Evolutionary conservation across 768 basidiomycete species (phyloP).

Genomic region (Kwoniella sp.): DNA sequence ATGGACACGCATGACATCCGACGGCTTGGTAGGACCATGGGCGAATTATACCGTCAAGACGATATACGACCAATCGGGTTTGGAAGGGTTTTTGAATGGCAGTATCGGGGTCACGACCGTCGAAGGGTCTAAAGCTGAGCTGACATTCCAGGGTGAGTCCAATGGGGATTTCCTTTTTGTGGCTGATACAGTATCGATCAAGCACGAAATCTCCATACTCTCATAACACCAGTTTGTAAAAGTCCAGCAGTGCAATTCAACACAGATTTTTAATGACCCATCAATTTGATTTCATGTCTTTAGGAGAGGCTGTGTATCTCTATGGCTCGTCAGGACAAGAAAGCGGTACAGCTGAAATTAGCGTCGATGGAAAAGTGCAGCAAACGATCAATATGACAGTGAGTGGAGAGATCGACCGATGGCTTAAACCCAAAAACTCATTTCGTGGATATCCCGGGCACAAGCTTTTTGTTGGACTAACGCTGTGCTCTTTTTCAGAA

Average conservation of each 20-base stretch:
- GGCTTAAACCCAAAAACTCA: too few species aligned
- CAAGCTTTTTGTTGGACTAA: too few species aligned
- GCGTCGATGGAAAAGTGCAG: slow-evolving; percentile 21
- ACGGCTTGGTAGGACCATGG: background rate
- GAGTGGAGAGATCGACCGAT: background rate
- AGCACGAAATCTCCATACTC: too few species aligned
- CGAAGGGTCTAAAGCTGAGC: slow-evolving; percentile 6
- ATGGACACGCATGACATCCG: slow-evolving; percentile 14
- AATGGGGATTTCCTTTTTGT: too few species aligned
- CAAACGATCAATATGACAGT: slow-evolving; percentile 23
- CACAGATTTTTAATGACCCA: too few species aligned
- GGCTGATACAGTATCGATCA: too few species aligned
- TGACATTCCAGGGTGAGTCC: slow-evolving; percentile 27
- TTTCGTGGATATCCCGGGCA: too few species aligned
- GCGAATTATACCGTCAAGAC: slow-evolving; percentile 18
- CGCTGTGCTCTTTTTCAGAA: slow-evolving; percentile 7
- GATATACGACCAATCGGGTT: slow-evolving; percentile 6
- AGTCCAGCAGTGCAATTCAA: too few species aligned
- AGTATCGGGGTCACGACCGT: slow-evolving; percentile 15
- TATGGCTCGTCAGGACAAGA: slow-evolving; percentile 26
- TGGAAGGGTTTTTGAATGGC: slow-evolving; percentile 11
- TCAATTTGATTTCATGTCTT: background rate
- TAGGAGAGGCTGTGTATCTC: slow-evolving; percentile 26
- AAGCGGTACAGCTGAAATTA: slow-evolving; percentile 19
- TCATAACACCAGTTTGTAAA: too few species aligned